Percentiles rank a stretch among this genome's conserved stretches.
Evolutionary conservation across 352 stramenopile species (phyloP).

Genomic region (Globisporangium abappressorium): DNA sequence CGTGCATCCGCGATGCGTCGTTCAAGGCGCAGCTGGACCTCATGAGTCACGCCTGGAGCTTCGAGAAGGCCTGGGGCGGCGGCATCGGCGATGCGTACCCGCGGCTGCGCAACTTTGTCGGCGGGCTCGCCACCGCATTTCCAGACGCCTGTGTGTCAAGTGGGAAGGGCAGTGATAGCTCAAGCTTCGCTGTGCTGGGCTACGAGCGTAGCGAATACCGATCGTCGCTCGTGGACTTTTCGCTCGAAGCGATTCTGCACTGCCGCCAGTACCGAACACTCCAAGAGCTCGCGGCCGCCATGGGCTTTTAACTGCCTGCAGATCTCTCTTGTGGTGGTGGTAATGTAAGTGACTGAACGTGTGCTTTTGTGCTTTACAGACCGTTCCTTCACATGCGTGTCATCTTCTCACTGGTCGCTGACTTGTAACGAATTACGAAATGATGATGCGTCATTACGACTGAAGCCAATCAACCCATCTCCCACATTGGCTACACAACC

Average conservation of each 20-base stretch:
- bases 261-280: constrained; percentile 13
- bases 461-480: no score
- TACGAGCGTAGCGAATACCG: constrained; percentile 19
- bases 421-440: no score
- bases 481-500: no score
- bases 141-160: constrained; percentile 1
- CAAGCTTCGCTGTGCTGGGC: neutral
- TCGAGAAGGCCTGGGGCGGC: constrained; percentile 13
- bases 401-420: no score
- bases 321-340: neutral
- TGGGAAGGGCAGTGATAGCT: neutral
- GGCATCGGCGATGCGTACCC: constrained; percentile 14
- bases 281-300: constrained; percentile 4
- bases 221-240: constrained; percentile 18
- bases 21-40: constrained; percentile 16
- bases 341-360: neutral
- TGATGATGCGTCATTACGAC: no score
- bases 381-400: no score
- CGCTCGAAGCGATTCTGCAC: constrained; percentile 17
- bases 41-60: constrained; percentile 11
- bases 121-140: constrained; percentile 13
- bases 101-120: constrained; percentile 14
- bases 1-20: constrained; percentile 18
- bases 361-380: neutral
- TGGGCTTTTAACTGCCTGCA: constrained; percentile 3